Evolutionary conservation across 2,329 filamentous ascomycete species (phyloP), one percentile per base, ranked within the genome.

Genomic region (Aspergillus japonicus): DNA sequence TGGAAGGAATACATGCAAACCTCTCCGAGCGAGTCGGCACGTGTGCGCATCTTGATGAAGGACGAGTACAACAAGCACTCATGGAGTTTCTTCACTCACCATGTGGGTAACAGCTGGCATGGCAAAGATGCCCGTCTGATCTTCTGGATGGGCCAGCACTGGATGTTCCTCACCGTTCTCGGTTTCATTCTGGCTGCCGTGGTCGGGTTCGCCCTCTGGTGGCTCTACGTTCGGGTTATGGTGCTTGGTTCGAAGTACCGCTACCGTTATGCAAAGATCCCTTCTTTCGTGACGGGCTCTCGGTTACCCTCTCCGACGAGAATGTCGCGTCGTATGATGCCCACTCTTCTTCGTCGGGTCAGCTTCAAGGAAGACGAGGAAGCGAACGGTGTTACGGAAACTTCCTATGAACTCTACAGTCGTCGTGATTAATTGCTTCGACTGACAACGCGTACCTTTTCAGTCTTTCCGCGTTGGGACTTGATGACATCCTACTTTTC

Each of bases 41-140:
- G 86, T 33, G 82, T 91, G 5, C 80, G 88, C 58, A 83, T 91
- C 50, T 77, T 91, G 56, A 90, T 90, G 82, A 85, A 84, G 14
- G 84, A 87, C 50, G 87, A 90, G 70, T 90, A 90, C 76, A 88
- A 87, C 68, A 81, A 83, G 63, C 82, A 87, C 65, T 74, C 83
- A 0, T 90, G 87, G 87, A 89, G 86, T 65, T 91, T 91, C 79
- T 91, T 91, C 75, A 87, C 83, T 39, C 84, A 87, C 68, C 82
- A 88, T 69, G 72, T 83, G 55, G 86, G 86, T 47, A 87, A 85
- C 73, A 87, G 84, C 74, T 88, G 86, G 86, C 86, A 89, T 69
- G 82, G 81, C 50, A 83, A 81, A 62, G 86, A 89, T 66, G 86
- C 87, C 53, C 80, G 82, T 69, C 70, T 88, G 55, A 88, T 89